Base-by-base conservation (phyloP, 2,329 filamentous ascomycete genomes). In the Ophiocordyceps sinensis region DNA sequence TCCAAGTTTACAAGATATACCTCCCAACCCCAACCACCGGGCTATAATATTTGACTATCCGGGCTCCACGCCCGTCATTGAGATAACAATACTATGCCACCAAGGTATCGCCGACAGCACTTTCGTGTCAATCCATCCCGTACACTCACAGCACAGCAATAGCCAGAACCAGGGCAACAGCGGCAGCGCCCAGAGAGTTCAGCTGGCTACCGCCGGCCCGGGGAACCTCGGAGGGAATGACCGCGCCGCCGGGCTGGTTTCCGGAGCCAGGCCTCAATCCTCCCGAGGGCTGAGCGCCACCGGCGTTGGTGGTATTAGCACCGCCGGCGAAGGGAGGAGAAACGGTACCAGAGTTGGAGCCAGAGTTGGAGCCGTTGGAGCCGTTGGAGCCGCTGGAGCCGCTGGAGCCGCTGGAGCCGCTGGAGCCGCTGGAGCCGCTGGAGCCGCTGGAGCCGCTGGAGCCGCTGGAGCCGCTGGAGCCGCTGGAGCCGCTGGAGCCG, bases 101-200 rank as follows among this genome's bases (percentile, higher is more conserved):
- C n/a, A 10, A 5, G 3, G 23, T 26, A 26, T 9, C 23, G 23
- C 23, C 23, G 9, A 26, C 23, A 14, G 32, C 32, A 17, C 3
- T 35, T 17, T 35, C 15, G n/a, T 35, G n/a, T 15, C 32, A 17
- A 35, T 15, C 10, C n/a, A 8, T 8, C 31, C 31, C 2, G 14
- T n/a, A 3, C 10, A 15, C 32, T 35, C 17, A 61, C 45, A 61
- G 38, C 14, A 55, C 48, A 39, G 51, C 51, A 38, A 47, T 51
- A 23, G 55, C 59, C 31, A 59, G 42, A 28, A 55, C 39, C 15
- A 60, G 29, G 8, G 57, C 59, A 4, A 55, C 47, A 4, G 48
- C 55, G 10, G 51, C 58, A 15, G 57, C 59, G 6, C 50, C 55
- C 17, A 60, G 41, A 1, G 56, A 56, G 49, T 55, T 55, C 38